Percentiles rank a stretch among this genome's conserved stretches.
These are phyloP conservation scores for Irpex rosettiformis DNA, from an alignment of 1,284 basidiomycete genomes.

Conservation along the genomic window DNA sequence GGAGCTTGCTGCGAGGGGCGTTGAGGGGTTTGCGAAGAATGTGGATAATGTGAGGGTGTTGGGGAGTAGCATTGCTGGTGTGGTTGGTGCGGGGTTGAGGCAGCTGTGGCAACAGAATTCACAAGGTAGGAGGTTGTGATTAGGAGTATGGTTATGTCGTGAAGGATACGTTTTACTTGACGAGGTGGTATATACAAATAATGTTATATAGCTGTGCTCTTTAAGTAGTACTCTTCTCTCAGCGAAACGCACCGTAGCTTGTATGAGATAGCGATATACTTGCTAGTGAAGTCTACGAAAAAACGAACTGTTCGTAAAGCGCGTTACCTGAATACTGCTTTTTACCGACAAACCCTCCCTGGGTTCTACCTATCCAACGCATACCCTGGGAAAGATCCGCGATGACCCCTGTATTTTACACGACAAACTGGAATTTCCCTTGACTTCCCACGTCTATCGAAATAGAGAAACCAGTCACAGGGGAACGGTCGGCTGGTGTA, in stretches of 20 bases:
- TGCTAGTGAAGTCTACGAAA: conserved; percentile 5
- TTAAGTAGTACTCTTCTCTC: too few species aligned
- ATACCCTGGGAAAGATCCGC: neutral
- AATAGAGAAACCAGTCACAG: conserved; percentile 8
- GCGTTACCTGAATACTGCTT: conserved; percentile 6
- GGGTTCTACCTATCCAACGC: conserved; percentile 8
- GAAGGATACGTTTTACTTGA: too few species aligned
- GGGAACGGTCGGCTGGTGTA: neutral
- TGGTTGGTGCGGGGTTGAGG: conserved; percentile 22
- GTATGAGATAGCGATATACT: too few species aligned
- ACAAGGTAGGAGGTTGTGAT: neutral
- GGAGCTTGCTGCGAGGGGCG: conserved; percentile 24
- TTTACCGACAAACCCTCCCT: conserved; percentile 8
- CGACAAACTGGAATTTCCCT: neutral
- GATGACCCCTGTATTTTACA: neutral
- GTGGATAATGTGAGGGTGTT: conserved; percentile 19
- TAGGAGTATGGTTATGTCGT: neutral
- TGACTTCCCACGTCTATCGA: neutral
- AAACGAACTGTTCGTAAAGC: conserved; percentile 14
- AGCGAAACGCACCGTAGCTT: too few species aligned
- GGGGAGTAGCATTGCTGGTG: conserved; percentile 15
- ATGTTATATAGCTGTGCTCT: too few species aligned
- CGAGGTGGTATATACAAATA: too few species aligned
- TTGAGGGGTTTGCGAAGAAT: conserved; percentile 24
- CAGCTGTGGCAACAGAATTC: conserved; percentile 10